Evolutionary conservation across 1,284 basidiomycete species (phyloP), one percentile per base, ranked within the genome.

Genomic region (Trichosporon faecale): DNA sequence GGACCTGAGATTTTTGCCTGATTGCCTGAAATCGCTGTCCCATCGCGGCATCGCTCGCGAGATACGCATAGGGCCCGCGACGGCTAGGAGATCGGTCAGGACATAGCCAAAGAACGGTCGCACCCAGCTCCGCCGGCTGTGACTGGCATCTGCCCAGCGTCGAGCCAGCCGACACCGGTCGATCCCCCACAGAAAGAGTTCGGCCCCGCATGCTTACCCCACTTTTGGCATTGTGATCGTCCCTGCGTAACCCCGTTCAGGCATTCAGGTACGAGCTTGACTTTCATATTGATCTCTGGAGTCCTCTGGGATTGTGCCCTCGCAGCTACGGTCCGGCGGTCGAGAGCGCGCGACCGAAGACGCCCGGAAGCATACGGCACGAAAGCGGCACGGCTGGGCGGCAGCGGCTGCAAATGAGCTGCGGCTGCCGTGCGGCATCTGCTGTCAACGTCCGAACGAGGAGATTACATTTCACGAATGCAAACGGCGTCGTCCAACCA

Each of bases 161-260:
- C n/a, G n/a, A n/a, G n/a, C n/a, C n/a, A n/a, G n/a, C n/a, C n/a
- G 49, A 52, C 49, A 52, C 49, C 21, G 49, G 49, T 52, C n/a
- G 49, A 52, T 52, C 49, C 49, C 49, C 49, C 49, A 52, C 49
- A 52, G 49, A 52, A 52, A 25, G 21, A 6, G 25, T 7, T 21
- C 49, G 49, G 49, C 49, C 49, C 49, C 49, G 49, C 49, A 52
- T 52, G 49, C 49, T 52, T 52, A 52, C 49, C 49, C 49, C 49
- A 52, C 49, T 52, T 52, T 52, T 25, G 21, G 49, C 49, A 52
- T 21, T 52, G 49, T 25, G 49, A 52, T 52, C 49, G 49, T 52
- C 49, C 49, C 49, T 52, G 49, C 21, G 23, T 52, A 52, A 52
- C 49, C 49, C 49, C 49, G 49, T 52, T 52, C 49, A 52, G 49